Evolutionary conservation across 2,329 filamentous ascomycete genomes (phyloP).

Genomic region (Neurospora sp.): DNA sequence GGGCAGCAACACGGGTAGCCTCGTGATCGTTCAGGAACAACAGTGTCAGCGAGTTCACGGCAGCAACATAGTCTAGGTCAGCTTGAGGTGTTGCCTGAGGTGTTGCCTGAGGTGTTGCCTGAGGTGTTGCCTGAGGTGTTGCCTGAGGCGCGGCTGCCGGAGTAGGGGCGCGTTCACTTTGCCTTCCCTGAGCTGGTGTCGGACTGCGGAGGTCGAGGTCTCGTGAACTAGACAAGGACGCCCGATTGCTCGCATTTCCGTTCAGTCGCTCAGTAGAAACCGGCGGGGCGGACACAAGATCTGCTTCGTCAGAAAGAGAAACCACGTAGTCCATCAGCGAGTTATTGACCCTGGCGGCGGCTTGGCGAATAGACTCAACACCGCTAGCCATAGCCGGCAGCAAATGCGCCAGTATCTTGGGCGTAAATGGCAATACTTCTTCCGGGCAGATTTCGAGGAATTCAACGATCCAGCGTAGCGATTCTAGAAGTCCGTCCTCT

Average conservation of each 20-base stretch:
- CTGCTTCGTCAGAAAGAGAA: slow-evolving; percentile 66
- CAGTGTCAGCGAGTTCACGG: slow-evolving; percentile 84
- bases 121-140: slow-evolving; percentile 30
- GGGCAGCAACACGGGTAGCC: slow-evolving; percentile 81
- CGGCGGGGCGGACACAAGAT: slow-evolving; percentile 30
- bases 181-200: slow-evolving; percentile 39
- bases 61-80: slow-evolving; percentile 91
- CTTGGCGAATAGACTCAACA: slow-evolving; percentile 78
- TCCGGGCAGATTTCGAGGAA: slow-evolving; percentile 97
- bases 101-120: slow-evolving; percentile 15
- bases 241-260: slow-evolving; percentile 37
- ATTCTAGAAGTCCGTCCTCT: slow-evolving; percentile 84
- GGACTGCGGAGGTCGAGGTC: slow-evolving; percentile 44
- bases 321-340: slow-evolving; percentile 92
- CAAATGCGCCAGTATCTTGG: slow-evolving; percentile 81
- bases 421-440: slow-evolving; percentile 90
- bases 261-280: slow-evolving; percentile 35
- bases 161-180: slow-evolving; percentile 34
- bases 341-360: slow-evolving; percentile 79
- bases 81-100: slow-evolving; percentile 30
- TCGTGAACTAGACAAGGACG: slow-evolving; percentile 41
- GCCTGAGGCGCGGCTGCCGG: slow-evolving; percentile 28
- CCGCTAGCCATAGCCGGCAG: slow-evolving; percentile 89
- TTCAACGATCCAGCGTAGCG: slow-evolving; percentile 87
- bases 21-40: slow-evolving; percentile 96